Conservation (phyloP, 1,284 basidiomycete species). For the Papiliotrema nemorosa region DNA sequence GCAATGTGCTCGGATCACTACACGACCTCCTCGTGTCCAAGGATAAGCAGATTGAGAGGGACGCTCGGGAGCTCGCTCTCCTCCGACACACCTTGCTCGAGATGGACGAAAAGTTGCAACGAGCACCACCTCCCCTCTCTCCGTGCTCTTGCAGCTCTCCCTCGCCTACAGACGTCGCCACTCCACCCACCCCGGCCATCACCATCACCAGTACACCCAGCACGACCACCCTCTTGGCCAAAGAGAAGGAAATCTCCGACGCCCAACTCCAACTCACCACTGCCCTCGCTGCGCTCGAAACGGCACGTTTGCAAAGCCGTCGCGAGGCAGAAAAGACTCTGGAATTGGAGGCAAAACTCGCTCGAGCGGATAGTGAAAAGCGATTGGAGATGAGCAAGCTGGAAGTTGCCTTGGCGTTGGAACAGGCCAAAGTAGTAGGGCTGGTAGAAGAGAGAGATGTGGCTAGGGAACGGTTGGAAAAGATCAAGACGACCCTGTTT, state of each 20-base stretch:
- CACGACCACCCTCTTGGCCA: slow-evolving; percentile 6
- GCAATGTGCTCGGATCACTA: slow-evolving; percentile 26
- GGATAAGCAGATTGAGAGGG: slow-evolving; percentile 34
- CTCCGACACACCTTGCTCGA: slow-evolving; percentile 30
- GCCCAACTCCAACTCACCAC: slow-evolving; percentile 25
- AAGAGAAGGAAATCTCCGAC: slow-evolving; percentile 20
- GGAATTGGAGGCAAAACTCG: slow-evolving; percentile 19
- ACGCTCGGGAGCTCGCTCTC: slow-evolving; percentile 31
- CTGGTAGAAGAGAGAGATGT: slow-evolving; percentile 29
- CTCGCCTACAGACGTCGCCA: background rate
- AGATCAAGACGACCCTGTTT: slow-evolving; percentile 32
- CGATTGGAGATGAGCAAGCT: slow-evolving; percentile 21
- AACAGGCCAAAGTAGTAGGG: slow-evolving; percentile 21
- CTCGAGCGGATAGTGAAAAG: slow-evolving; percentile 15
- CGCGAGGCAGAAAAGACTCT: slow-evolving; percentile 16
- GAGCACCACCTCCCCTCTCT: slow-evolving; percentile 1
- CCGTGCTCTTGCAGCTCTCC: background rate
- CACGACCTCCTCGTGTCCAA: slow-evolving; percentile 33
- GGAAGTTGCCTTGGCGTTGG: slow-evolving; percentile 26
- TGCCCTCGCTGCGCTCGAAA: slow-evolving; percentile 21
- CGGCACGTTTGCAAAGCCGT: slow-evolving; percentile 7
- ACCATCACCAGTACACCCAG: slow-evolving; percentile 29
- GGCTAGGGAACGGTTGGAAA: slow-evolving; percentile 30
- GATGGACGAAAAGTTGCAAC: slow-evolving; percentile 31
- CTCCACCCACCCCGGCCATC: slow-evolving; percentile 16